Evolutionary conservation across 179 eudicot species (phyloP).

Genomic region (Vitellaria paradoxa): DNA sequence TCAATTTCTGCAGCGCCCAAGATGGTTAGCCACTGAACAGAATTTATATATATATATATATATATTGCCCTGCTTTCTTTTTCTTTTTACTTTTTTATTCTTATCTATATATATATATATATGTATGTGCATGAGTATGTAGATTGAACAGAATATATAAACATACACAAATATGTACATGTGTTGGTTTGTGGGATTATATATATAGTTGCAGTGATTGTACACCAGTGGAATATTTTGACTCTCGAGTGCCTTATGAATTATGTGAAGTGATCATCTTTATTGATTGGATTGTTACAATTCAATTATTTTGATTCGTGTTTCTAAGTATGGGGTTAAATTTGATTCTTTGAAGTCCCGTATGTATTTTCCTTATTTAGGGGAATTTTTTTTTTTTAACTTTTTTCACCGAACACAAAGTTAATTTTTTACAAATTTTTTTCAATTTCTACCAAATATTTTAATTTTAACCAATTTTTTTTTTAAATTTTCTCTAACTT

Average conservation of each 20-base stretch:
- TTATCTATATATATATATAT: not conserved
- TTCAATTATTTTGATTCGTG: not conserved
- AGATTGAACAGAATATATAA: not conserved
- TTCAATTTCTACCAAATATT: not conserved
- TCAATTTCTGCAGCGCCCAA: slow-evolving; percentile 43
- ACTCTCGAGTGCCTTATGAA: not conserved
- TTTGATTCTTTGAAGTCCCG: not conserved
- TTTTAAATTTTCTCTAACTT: too few relatives aligned
- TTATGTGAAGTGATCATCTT: not conserved
- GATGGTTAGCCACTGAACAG: slow-evolving; percentile 40
- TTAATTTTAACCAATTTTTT: not conserved
- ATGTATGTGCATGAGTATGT: not conserved
- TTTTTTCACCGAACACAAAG: too few relatives aligned
- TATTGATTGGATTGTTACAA: not conserved
- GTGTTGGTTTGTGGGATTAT: too few relatives aligned
- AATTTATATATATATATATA: too few relatives aligned
- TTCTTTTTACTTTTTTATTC: too few relatives aligned
- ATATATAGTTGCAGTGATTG: not conserved
- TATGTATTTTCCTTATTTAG: not conserved
- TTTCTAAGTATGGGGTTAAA: not conserved
- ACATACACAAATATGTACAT: too few relatives aligned
- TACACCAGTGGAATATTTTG: not conserved
- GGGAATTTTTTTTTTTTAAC: not conserved
- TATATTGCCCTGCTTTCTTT: too few relatives aligned
- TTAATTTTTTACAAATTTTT: too few relatives aligned